Conservation (phyloP, 768 basidiomycete species). For the Russula virescens region DNA sequence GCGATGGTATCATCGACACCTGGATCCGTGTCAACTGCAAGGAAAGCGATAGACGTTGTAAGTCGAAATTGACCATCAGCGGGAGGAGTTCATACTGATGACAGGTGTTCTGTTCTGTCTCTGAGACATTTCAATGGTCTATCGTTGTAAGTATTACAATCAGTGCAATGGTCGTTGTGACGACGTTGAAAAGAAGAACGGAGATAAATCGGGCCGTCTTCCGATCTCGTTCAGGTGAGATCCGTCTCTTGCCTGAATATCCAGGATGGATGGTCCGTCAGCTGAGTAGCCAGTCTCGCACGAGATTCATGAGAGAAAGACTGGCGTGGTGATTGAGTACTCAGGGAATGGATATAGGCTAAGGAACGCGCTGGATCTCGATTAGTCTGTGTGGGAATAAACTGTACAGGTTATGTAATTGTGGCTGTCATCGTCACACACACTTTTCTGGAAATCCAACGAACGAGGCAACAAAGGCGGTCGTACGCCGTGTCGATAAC, state of each 20-base stretch:
- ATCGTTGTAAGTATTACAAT: too few relatives aligned
- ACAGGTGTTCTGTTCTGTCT: constrained; percentile 42
- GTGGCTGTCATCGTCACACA: constrained; percentile 24
- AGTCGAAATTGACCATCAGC: background rate
- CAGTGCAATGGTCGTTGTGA: background rate
- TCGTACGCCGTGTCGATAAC: constrained; percentile 5
- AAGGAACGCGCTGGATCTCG: too few relatives aligned
- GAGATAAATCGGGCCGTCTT: background rate
- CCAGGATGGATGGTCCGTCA: background rate
- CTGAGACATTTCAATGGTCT: background rate
- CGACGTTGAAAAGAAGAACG: background rate
- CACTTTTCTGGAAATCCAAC: background rate
- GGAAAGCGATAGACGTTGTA: background rate
- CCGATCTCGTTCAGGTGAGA: background rate
- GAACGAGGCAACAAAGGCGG: background rate
- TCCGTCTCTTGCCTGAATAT: too few relatives aligned
- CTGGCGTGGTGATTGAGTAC: background rate
- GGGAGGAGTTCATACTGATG: constrained; percentile 48
- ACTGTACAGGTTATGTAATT: constrained; percentile 23
- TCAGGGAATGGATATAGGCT: too few relatives aligned
- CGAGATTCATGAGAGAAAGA: background rate
- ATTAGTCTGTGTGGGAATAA: too few relatives aligned
- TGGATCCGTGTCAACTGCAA: constrained; percentile 78
- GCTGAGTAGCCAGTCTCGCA: background rate
- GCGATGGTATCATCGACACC: constrained; percentile 81